These are phyloP conservation scores for Naegleria lovaniensis DNA, from an alignment of 208 protist genomes.

Conservation along the genomic window DNA sequence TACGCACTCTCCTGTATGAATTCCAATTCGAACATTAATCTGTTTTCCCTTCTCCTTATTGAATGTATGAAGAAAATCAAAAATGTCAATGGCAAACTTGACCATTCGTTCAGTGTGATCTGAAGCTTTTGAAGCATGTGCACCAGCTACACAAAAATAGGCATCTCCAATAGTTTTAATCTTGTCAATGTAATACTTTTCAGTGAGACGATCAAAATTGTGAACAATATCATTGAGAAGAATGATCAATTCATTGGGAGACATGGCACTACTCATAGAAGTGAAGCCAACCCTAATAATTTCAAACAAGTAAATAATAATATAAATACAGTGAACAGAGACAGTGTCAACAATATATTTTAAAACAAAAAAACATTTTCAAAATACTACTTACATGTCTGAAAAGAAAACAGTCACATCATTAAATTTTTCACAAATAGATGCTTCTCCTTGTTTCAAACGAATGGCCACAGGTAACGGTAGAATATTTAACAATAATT, in stretches of 20 bases:
- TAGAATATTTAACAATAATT: conserved; percentile 12
- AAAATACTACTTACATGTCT: neutral
- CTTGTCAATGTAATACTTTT: conserved; percentile 22
- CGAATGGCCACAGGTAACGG: neutral
- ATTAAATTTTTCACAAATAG: conserved; percentile 28
- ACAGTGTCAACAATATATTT: too few species aligned
- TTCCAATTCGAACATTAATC: conserved; percentile 14
- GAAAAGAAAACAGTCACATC: conserved; percentile 27
- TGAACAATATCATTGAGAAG: conserved; percentile 3
- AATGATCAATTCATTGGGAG: conserved; percentile 11
- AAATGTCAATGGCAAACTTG: neutral
- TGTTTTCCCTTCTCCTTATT: neutral
- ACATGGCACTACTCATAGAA: conserved; percentile 37
- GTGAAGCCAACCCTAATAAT: conserved; percentile 42
- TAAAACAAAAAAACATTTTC: too few species aligned
- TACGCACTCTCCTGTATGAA: conserved; percentile 2
- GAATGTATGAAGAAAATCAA: neutral
- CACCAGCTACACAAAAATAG: conserved; percentile 26
- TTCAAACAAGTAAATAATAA: too few species aligned
- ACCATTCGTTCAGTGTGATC: neutral
- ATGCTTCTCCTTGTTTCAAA: conserved; percentile 25
- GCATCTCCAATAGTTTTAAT: conserved; percentile 36
- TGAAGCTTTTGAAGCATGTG: neutral
- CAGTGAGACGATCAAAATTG: conserved; percentile 8
- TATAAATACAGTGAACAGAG: too few species aligned